These are phyloP conservation scores for Neofusicoccum laricinum DNA, from an alignment of 2,329 filamentous ascomycete genomes.

Conservation along the genomic window DNA sequence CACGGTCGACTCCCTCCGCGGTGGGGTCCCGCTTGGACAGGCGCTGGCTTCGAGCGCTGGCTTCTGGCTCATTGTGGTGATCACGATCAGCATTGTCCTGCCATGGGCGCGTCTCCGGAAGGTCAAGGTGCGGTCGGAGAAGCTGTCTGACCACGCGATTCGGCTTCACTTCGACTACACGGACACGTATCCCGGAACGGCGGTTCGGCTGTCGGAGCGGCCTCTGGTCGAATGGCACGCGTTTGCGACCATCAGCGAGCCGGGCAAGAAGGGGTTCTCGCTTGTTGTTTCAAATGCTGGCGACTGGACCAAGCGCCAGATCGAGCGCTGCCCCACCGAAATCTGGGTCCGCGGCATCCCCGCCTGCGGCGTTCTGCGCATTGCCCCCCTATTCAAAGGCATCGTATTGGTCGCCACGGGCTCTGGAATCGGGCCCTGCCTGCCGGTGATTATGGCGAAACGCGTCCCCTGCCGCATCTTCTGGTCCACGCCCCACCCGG, in stretches of 20 bases:
- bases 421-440: constrained; percentile 36
- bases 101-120: constrained; percentile 72
- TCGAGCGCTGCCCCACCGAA: constrained; percentile 25
- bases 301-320: constrained; percentile 30
- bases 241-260: constrained; percentile 36
- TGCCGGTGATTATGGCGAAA: constrained; percentile 51
- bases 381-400: constrained; percentile 29
- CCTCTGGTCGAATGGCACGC: constrained; percentile 36
- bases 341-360: constrained; percentile 31
- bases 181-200: not conserved
- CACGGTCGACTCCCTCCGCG: constrained; percentile 8
- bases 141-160: constrained; percentile 69
- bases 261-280: constrained; percentile 23
- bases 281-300: constrained; percentile 34
- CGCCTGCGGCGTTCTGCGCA: constrained; percentile 30
- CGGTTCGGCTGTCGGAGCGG: constrained; percentile 8
- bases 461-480: constrained; percentile 55
- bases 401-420: constrained; percentile 35
- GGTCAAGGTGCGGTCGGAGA: constrained; percentile 62
- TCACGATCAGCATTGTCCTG: constrained; percentile 64
- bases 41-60: constrained; percentile 48
- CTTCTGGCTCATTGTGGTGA: constrained; percentile 68
- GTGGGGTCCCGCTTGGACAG: constrained; percentile 33
- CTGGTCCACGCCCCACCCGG: constrained; percentile 65
- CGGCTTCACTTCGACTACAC: constrained; percentile 53